Conservation (phyloP, 139 green algal genomes). For the Bryopsis sp. region DNA sequence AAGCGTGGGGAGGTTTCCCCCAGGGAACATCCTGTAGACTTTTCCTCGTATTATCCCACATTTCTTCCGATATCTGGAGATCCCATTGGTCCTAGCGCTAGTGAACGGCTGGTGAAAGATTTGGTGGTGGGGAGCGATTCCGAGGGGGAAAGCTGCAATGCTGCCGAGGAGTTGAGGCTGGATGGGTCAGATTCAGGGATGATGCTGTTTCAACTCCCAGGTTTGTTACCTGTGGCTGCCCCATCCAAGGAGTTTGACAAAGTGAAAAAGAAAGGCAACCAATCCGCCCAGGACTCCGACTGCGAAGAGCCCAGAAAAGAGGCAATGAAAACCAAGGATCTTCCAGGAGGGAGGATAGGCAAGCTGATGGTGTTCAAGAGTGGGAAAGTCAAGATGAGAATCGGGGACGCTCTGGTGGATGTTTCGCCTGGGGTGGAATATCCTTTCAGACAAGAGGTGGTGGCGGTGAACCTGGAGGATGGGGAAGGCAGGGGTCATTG, state of each 20-base stretch:
- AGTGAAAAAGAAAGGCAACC: neutral
- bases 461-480: conserved; percentile 12
- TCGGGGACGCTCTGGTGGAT: conserved; percentile 62
- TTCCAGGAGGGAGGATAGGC: conserved; percentile 38
- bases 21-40: too few species aligned
- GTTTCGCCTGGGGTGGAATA: conserved; percentile 38
- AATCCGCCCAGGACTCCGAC: neutral
- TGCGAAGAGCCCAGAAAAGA: neutral
- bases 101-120: too few species aligned
- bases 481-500: conserved; percentile 13
- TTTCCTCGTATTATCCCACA: too few species aligned
- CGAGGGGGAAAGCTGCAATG: too few species aligned
- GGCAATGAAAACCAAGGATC: neutral
- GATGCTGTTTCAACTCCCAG: conserved; percentile 16
- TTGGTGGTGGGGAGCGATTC: too few species aligned
- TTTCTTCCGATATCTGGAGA: too few species aligned
- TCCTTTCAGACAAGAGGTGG: conserved; percentile 46
- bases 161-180: too few species aligned
- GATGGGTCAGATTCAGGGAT: neutral
- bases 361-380: conserved; percentile 60
- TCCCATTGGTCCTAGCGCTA: too few species aligned
- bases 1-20: too few species aligned
- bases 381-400: conserved; percentile 58
- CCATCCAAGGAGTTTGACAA: neutral
- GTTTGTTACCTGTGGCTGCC: neutral